These are phyloP conservation scores for Coffea canephora DNA, from an alignment of 257 asterid genomes.

Conservation along the genomic window DNA sequence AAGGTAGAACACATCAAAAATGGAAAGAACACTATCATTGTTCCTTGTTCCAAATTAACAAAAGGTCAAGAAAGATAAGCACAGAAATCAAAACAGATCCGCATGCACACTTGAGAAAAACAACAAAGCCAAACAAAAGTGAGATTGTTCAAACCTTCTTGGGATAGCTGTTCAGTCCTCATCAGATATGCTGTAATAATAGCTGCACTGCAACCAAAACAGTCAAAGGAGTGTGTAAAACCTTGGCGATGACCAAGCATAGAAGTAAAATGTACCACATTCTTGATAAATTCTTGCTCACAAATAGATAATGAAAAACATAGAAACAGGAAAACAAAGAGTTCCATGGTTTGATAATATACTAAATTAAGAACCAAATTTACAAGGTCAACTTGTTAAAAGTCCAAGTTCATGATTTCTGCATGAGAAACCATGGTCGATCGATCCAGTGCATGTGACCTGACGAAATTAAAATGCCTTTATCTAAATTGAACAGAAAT, in stretches of 20 bases:
- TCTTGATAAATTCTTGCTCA: neutral
- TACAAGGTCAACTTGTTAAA: neutral
- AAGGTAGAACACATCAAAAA: neutral
- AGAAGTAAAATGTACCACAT: neutral
- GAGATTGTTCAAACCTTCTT: conserved; percentile 58
- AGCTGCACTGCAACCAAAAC: conserved; percentile 90
- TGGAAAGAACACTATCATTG: neutral
- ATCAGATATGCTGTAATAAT: conserved; percentile 87
- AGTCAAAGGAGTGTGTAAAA: conserved; percentile 56
- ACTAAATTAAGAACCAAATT: neutral
- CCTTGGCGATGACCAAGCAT: conserved; percentile 36
- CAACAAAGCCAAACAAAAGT: conserved; percentile 23
- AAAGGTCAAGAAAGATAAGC: conserved; percentile 12
- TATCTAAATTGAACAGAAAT: neutral
- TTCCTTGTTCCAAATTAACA: conserved; percentile 7
- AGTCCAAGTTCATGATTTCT: neutral
- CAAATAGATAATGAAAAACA: neutral
- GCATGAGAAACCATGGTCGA: neutral
- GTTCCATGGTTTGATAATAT: neutral
- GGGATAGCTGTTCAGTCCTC: conserved; percentile 84
- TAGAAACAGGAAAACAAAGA: neutral
- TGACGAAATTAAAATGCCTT: neutral
- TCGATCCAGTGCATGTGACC: neutral
- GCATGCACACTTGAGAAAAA: conserved; percentile 18
- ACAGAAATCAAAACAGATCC: conserved; percentile 14